A percentile compares a stretch with the other conserved stretches of the same genome.
These are phyloP conservation scores for Plasmodium fragile DNA, from an alignment of 169 alveolate species.

Conservation along the genomic window DNA sequence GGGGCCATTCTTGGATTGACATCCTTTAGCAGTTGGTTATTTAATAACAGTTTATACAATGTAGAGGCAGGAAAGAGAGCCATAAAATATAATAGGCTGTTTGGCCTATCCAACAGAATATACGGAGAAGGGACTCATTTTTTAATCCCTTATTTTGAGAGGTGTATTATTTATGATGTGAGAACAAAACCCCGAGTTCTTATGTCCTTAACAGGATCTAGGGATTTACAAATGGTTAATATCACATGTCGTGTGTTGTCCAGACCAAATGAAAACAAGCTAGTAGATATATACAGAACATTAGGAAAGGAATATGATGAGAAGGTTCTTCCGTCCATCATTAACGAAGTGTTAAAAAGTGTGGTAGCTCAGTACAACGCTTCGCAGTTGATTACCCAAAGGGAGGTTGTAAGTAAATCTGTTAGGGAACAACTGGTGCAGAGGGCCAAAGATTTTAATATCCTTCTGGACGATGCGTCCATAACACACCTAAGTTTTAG, in stretches of 20 bases:
- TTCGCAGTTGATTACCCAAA: slow-evolving; percentile 95
- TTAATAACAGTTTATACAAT: slow-evolving; percentile 79
- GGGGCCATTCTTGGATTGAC: slow-evolving; percentile 71
- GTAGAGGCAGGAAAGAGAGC: slow-evolving; percentile 98
- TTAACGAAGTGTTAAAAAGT: slow-evolving; percentile 96
- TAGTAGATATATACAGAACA: slow-evolving; percentile 89
- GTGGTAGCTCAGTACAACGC: slow-evolving; percentile 98
- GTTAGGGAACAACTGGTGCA: slow-evolving; percentile 94
- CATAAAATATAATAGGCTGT: slow-evolving; percentile 90
- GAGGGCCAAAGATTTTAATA: slow-evolving; percentile 96
- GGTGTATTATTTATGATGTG: slow-evolving; percentile 95
- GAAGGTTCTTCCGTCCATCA: slow-evolving; percentile 97
- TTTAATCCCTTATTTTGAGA: slow-evolving; percentile 95
- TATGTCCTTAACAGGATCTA: slow-evolving; percentile 95
- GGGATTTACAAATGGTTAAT: slow-evolving; percentile 83
- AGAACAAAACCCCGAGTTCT: slow-evolving; percentile 94
- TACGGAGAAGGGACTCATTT: slow-evolving; percentile 98
- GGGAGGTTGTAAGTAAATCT: slow-evolving; percentile 93
- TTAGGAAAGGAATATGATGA: slow-evolving; percentile 97
- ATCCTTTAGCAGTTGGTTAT: slow-evolving; percentile 71
- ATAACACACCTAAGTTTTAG: slow-evolving; percentile 93
- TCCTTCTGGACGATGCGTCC: slow-evolving; percentile 96
- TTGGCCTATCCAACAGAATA: slow-evolving; percentile 83
- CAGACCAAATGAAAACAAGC: slow-evolving; percentile 92
- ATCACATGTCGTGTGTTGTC: slow-evolving; percentile 95